phyloP scores from a whole-genome alignment of 2,329 filamentous ascomycete genomes.

The Ascochyta koolunga region DNA sequence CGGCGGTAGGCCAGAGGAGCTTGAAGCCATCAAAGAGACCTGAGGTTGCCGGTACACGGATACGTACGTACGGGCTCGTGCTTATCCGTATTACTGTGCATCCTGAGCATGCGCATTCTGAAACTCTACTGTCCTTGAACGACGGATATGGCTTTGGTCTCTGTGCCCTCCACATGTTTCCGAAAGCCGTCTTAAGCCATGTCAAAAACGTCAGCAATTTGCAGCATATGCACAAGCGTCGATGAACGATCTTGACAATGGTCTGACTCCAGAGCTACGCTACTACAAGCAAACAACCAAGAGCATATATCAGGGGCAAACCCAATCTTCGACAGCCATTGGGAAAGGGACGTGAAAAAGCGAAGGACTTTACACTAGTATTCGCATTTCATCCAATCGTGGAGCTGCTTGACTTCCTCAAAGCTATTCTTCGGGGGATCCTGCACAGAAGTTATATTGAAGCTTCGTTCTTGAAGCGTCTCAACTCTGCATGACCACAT shows the following conservation, averaged over 20 bases:
- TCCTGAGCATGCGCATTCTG: neutral
- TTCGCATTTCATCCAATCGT: neutral
- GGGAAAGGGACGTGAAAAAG: too few relatives aligned
- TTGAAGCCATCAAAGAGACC: conserved; percentile 16
- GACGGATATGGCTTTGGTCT: neutral
- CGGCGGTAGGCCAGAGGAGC: conserved; percentile 25
- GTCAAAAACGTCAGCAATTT: neutral
- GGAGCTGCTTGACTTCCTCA: neutral
- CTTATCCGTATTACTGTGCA: neutral
- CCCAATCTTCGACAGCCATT: neutral
- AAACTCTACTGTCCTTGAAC: neutral
- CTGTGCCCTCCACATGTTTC: neutral
- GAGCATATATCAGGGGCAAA: neutral
- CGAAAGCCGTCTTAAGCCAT: neutral
- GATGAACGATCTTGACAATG: neutral
- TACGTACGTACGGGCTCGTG: neutral
- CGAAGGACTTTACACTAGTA: neutral
- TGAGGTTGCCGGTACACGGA: neutral
- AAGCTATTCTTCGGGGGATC: neutral
- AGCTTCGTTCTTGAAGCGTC: neutral
- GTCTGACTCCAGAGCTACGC: neutral
- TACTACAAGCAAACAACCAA: neutral
- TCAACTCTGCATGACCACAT: neutral
- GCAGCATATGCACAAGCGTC: neutral
- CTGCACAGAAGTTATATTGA: neutral